Evolutionary conservation across 495 filamentous ascomycete species (phyloP), one percentile per base, ranked within the genome.

Genomic region (Pseudevernia furfuracea): DNA sequence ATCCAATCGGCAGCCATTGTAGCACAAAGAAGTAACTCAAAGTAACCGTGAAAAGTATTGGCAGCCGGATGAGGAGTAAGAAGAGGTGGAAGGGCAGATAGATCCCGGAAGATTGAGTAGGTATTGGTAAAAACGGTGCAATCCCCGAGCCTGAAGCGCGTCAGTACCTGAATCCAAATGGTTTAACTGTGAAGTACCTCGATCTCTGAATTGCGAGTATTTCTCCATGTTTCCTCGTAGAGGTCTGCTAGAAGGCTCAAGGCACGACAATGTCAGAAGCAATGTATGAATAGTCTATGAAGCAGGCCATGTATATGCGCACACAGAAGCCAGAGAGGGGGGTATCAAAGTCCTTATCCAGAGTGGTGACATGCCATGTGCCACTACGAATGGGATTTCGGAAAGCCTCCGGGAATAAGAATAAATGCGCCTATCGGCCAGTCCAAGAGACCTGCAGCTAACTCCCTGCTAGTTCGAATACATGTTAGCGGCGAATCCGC

Each of bases 161-260:
- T 73, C 52, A 75, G 55, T 65, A 9, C 57, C 46, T 46, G 38
- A 11, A 65, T 21, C 60, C 59, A 37, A 46, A 53, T 58, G 6
- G 21, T 62, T n/a, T 30, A 59, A 58, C 34, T 48, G 23, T 28
- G 15, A 72, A 78, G 68, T 80, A 88, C 94, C 94, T 84, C 90
- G 84, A 78, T 99, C 94, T 62, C 94, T 87, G 69, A 89, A 99
- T 74, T 97, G 92, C 14, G 91, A 93, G 75, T 91, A 97, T 75
- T 96, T 97, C 83, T 98, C 94, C 94, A 98, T 98, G 1, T 23
- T 38, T 36, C 4, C 7, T 11, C 32, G 9, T 28, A 6, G 46
- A 38, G 19, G 30, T 21, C 21, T 41, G 23, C 15, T 2, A 10
- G 30, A 23, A 57, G 28, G 55, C 41, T 56, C 39, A 39, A 8